These are phyloP conservation scores for Aspergillus tubingensis DNA, from an alignment of 2,329 filamentous ascomycete genomes.

Conservation along the genomic window DNA sequence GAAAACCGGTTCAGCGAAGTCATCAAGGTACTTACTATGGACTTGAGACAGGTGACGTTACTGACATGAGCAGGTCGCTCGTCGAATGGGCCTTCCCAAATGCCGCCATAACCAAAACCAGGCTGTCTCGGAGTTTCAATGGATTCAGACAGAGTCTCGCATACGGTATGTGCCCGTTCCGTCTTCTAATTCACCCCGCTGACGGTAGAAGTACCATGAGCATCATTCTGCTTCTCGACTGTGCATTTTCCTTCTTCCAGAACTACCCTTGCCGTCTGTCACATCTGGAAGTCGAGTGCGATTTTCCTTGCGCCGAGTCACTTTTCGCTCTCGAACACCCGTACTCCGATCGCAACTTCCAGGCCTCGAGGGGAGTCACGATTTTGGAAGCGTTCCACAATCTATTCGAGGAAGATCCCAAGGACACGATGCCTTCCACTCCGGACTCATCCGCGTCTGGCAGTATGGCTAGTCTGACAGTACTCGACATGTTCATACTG, in stretches of 20 bases:
- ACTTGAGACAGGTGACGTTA: not conserved
- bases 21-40: conserved; percentile 36
- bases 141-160: conserved; percentile 49
- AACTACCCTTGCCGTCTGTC: conserved; percentile 48
- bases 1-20: conserved; percentile 47
- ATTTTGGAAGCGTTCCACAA: conserved; percentile 43
- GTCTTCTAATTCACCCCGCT: not conserved
- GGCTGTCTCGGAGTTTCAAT: conserved; percentile 39
- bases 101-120: conserved; percentile 43
- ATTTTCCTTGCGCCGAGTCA: conserved; percentile 46
- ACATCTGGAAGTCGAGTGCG: conserved; percentile 44
- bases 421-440: conserved; percentile 11
- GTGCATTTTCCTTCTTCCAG: conserved; percentile 48
- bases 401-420: conserved; percentile 34
- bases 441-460: conserved; percentile 6
- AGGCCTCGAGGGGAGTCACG: conserved; percentile 38
- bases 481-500: conserved; percentile 46
- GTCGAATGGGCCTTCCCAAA: conserved; percentile 41
- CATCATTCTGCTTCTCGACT: conserved; percentile 46
- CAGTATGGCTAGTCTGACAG: conserved; percentile 30
- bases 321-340: conserved; percentile 46
- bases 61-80: conserved; percentile 34
- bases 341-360: conserved; percentile 44
- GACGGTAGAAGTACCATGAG: conserved; percentile 38
- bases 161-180: conserved; percentile 37